phyloP scores from a whole-genome alignment of 2,329 filamentous ascomycete species.

The Alternaria dauci region DNA sequence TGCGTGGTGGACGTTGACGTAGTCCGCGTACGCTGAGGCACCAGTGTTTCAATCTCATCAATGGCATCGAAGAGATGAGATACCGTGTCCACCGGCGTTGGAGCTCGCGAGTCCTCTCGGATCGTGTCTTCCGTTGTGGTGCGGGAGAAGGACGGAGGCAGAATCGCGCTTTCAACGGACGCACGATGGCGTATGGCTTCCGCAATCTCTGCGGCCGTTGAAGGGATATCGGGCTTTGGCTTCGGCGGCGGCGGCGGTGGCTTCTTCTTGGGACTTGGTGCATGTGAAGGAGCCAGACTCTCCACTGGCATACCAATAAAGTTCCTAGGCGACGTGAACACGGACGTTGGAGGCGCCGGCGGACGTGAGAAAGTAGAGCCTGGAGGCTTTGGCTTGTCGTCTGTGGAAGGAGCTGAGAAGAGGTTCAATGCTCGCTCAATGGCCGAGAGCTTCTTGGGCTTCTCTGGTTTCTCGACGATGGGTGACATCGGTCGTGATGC shows the following conservation, averaged over 20 bases:
- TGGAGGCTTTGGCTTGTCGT: conserved; percentile 8
- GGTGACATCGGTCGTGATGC: conserved; percentile 24
- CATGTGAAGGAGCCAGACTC: conserved; percentile 26
- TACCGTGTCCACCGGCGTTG: conserved; percentile 36
- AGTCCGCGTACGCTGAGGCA: conserved; percentile 35
- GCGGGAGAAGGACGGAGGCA: conserved; percentile 29
- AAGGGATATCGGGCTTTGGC: conserved; percentile 17
- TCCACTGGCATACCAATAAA: conserved; percentile 35
- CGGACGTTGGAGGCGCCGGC: conserved; percentile 37
- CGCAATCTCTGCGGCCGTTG: conserved; percentile 19
- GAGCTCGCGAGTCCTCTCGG: conserved; percentile 32
- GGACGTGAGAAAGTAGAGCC: conserved; percentile 39
- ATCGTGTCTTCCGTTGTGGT: conserved; percentile 19
- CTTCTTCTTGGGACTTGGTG: conserved; percentile 25
- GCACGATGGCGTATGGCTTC: conserved; percentile 22
- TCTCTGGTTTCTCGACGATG: conserved; percentile 25
- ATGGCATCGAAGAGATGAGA: conserved; percentile 47
- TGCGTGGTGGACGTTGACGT: conserved; percentile 30
- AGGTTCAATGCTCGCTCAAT: conserved; percentile 26
- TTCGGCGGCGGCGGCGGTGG: conserved; percentile 19
- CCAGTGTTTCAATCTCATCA: conserved; percentile 48
- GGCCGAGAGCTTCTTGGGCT: conserved; percentile 24
- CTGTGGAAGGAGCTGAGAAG: conserved; percentile 10
- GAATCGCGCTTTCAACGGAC: conserved; percentile 35
- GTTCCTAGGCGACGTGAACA: conserved; percentile 36